Base-by-base conservation (phyloP, 2,329 filamentous ascomycete species). In the Exophiala sp. region DNA sequence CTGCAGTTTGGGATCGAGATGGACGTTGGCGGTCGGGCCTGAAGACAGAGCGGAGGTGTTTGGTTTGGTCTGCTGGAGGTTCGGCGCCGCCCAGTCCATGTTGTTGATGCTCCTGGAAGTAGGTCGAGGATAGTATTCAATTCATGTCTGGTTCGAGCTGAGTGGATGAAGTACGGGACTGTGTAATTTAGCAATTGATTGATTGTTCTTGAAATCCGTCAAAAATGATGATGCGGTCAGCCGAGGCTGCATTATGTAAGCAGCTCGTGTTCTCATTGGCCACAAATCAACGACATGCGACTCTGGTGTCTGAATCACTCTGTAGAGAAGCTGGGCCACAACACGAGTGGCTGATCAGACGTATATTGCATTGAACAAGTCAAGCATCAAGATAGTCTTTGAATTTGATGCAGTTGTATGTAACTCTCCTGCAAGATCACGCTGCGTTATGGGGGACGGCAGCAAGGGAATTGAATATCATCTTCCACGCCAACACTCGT, bases 1-100 rank as follows among this genome's bases (percentile, higher is more conserved):
- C 50, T 70, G 60, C 56, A 82, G 68, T 52, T 64, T 57, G 59
- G 70, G 66, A 62, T 78, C 72, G 64, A 73, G 67, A 19, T 49
- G 50, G 34, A 55, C 24, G 23, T 40, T 41, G 43, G 40, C 60
- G 41, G 53, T 50, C 45, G 40, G 42, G 19, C 47, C 47, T 8
- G 48, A 18, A 19, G 49, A 23, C 8, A 46, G 21, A 18, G 24
- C 27, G 3, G 44, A 43, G 21, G 41, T 49, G 46, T 58, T 58
- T 11, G 55, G 57, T 18, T 55, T 50, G 23, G 53, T 50, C 16
- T 43, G 46, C 3, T 51, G 50, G 7, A 60, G 48, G 37, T 56
- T 61, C 2, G 58, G 50, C 11, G 53, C 58, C 2, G 54, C 53
- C 57, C 56, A 58, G 38, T 60, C 58, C 50, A 56, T 56, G 34